phyloP scores from a whole-genome alignment of 352 stramenopile species.

The Globisporangium megalacanthum region DNA sequence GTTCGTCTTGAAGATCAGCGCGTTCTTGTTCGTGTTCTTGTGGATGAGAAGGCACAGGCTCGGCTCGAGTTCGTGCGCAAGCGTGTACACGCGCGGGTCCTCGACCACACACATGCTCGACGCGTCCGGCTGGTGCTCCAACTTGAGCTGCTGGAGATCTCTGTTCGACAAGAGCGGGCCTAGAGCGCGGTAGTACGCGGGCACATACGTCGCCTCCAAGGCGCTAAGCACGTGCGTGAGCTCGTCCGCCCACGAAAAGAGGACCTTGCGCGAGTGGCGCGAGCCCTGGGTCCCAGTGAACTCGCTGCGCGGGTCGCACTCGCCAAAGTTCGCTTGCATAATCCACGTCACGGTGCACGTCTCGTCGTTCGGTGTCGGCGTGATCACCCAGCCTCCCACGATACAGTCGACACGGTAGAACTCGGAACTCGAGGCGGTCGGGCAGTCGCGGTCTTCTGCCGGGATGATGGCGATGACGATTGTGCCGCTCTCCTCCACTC shows the following conservation, averaged over 20 bases:
- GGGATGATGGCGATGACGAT: conserved; percentile 69
- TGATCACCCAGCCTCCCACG: conserved; percentile 62
- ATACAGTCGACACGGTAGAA: conserved; percentile 49
- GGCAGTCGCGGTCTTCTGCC: conserved; percentile 33
- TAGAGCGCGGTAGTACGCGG: conserved; percentile 44
- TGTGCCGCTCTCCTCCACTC: conserved; percentile 56
- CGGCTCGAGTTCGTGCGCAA: conserved; percentile 43
- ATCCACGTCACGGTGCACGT: conserved; percentile 71
- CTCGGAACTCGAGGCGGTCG: conserved; percentile 5
- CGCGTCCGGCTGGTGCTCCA: conserved; percentile 25
- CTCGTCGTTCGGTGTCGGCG: conserved; percentile 47
- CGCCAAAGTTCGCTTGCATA: conserved; percentile 72
- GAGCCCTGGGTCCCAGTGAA: conserved; percentile 44
- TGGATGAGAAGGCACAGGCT: conserved; percentile 47
- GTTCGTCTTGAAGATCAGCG: conserved; percentile 44
- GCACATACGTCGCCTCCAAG: conserved; percentile 43
- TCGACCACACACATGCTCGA: conserved; percentile 16
- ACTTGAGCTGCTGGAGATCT: conserved; percentile 37
- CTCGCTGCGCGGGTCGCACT: conserved; percentile 43
- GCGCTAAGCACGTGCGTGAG: conserved; percentile 33
- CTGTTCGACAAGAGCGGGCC: conserved; percentile 37
- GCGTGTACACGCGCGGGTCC: conserved; percentile 40
- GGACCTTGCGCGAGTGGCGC: conserved; percentile 27
- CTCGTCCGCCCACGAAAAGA: conserved; percentile 52
- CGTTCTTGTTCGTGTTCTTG: conserved; percentile 59